Evolutionary conservation across 345 rosid species (phyloP).

Genomic region (Euphorbia peplus): DNA sequence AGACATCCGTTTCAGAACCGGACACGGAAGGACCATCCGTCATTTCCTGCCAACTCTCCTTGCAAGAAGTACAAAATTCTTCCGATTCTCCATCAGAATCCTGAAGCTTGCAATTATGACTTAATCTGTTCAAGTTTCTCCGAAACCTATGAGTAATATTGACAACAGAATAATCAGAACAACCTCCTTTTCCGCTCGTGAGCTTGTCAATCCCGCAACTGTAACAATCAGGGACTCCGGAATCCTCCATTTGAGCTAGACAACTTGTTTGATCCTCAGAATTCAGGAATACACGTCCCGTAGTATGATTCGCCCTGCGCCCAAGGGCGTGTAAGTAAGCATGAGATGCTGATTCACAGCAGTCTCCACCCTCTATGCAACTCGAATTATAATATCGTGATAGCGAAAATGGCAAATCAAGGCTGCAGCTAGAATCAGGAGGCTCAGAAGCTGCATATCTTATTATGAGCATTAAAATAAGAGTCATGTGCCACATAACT

Average conservation of each 20-base stretch:
- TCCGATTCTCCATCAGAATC: slow-evolving; percentile 19
- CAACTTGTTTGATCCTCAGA: slow-evolving; percentile 36
- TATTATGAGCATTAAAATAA: slow-evolving; percentile 11
- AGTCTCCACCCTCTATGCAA: slow-evolving; percentile 28
- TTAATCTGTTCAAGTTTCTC: slow-evolving; percentile 19
- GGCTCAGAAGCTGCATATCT: slow-evolving; percentile 22
- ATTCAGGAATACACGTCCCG: slow-evolving; percentile 34
- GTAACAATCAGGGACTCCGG: slow-evolving; percentile 19
- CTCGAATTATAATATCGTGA: background rate
- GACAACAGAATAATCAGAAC: slow-evolving; percentile 36
- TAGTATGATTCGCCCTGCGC: slow-evolving; percentile 29
- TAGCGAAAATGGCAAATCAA: slow-evolving; percentile 14
- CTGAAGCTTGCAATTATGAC: slow-evolving; percentile 22
- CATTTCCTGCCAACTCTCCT: slow-evolving; percentile 35
- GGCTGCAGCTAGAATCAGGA: slow-evolving; percentile 20
- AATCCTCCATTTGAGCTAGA: slow-evolving; percentile 20
- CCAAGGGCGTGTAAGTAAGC: slow-evolving; percentile 35
- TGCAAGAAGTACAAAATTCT: slow-evolving; percentile 28
- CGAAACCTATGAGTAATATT: slow-evolving; percentile 32
- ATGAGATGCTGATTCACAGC: slow-evolving; percentile 31
- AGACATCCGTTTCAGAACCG: slow-evolving; percentile 20
- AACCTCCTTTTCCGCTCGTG: slow-evolving; percentile 33
- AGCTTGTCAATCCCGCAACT: slow-evolving; percentile 45
- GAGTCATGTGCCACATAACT: background rate
- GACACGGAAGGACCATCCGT: background rate